Conservation (phyloP, 176 grass and related monocot species). For the Aegilops speltoides region DNA sequence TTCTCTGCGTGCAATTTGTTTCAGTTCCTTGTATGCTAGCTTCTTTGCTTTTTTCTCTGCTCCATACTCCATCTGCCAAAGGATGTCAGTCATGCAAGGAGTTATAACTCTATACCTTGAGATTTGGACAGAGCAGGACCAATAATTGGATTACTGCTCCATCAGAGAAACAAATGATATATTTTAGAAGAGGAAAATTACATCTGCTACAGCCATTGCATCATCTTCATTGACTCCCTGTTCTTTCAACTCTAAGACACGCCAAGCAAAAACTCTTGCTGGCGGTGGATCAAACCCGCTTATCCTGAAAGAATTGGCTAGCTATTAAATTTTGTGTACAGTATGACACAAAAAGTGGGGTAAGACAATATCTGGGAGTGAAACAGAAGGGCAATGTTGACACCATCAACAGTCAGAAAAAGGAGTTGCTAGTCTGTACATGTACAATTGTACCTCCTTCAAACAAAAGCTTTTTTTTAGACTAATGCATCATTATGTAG, state of each 20-base stretch:
- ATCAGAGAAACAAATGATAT: slow-evolving; percentile 12
- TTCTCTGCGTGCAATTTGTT: slow-evolving; percentile 49
- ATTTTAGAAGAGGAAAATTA: slow-evolving; percentile 33
- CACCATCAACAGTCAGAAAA: background rate
- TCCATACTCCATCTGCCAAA: slow-evolving; percentile 73
- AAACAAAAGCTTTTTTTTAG: background rate
- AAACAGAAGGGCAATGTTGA: background rate
- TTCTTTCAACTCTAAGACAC: slow-evolving; percentile 70
- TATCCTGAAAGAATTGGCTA: slow-evolving; percentile 49
- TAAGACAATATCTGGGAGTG: background rate
- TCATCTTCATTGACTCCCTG: slow-evolving; percentile 70
- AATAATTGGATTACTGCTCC: background rate
- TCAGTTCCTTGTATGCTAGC: slow-evolving; percentile 82
- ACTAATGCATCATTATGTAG: background rate
- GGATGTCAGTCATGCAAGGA: background rate
- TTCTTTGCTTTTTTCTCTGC: slow-evolving; percentile 81
- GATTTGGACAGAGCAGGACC: background rate
- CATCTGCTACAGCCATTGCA: slow-evolving; percentile 87
- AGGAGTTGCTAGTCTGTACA: background rate
- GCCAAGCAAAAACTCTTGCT: slow-evolving; percentile 88
- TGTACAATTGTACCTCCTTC: background rate
- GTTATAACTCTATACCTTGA: background rate
- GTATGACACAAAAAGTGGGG: background rate
- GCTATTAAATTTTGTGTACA: background rate
- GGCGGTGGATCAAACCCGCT: slow-evolving; percentile 76